These are phyloP conservation scores for Pestalotiopsis sp. DNA, from an alignment of 2,329 filamentous ascomycete genomes.

Conservation along the genomic window DNA sequence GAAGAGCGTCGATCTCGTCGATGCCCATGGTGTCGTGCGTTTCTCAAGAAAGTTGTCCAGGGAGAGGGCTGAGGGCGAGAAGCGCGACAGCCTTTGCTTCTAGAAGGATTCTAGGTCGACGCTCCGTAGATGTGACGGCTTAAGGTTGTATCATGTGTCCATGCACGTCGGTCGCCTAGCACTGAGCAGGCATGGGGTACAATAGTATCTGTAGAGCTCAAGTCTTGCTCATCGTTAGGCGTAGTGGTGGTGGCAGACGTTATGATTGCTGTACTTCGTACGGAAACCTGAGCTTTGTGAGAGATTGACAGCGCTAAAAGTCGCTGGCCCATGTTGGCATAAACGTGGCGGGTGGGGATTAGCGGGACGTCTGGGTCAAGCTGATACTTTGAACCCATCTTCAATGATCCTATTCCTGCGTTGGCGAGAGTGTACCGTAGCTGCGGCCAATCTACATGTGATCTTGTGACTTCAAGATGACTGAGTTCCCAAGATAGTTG, in stretches of 20 bases:
- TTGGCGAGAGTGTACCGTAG: not conserved
- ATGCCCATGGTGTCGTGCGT: conserved; percentile 24
- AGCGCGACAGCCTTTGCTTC: not conserved
- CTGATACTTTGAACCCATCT: not conserved
- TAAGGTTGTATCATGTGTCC: not conserved
- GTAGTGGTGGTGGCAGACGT: not conserved
- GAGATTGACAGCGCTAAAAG: conserved; percentile 1
- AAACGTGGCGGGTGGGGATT: conserved; percentile 6
- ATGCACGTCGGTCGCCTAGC: not conserved
- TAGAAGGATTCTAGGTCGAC: not conserved
- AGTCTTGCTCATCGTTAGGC: not conserved
- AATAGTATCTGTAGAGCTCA: not conserved
- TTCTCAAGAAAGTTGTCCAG: not conserved
- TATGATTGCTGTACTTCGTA: not conserved
- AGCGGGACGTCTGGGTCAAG: not conserved
- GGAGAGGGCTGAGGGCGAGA: not conserved
- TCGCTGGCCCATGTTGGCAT: not conserved
- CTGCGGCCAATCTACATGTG: too few species aligned
- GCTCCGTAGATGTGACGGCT: not conserved
- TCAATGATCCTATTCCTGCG: not conserved
- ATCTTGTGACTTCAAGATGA: too few species aligned
- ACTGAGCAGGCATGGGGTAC: not conserved
- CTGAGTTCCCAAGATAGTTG: too few species aligned
- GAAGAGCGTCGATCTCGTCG: conserved; percentile 58
- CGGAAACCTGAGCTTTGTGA: not conserved